Conservation (phyloP, 2,329 filamentous ascomycete species). For the Sporothrix sp. region DNA sequence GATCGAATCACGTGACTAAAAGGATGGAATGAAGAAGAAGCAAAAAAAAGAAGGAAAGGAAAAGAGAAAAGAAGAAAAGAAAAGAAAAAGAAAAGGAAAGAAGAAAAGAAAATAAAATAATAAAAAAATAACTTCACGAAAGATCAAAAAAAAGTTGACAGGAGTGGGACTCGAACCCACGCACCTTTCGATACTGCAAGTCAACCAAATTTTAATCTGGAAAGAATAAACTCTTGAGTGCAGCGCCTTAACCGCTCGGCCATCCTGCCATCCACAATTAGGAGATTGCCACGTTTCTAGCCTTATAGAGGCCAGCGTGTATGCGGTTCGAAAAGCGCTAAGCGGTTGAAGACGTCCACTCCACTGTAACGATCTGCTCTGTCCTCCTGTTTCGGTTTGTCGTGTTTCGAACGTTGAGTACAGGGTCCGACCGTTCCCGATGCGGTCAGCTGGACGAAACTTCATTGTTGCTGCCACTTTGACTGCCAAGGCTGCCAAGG, state of each 20-base stretch:
- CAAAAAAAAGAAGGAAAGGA: too few species aligned
- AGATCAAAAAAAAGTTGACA: conserved; percentile 9
- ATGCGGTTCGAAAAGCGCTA: too few species aligned
- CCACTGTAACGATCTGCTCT: too few species aligned
- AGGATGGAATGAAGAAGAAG: neutral
- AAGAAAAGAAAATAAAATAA: neutral
- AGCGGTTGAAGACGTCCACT: too few species aligned
- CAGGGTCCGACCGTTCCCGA: neutral
- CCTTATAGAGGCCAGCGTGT: neutral
- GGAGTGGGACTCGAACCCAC: conserved; percentile 18
- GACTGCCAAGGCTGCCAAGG: neutral
- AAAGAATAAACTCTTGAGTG: conserved; percentile 15
- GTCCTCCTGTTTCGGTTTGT: too few species aligned
- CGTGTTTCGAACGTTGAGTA: too few species aligned
- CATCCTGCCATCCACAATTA: conserved; percentile 11
- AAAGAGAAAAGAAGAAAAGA: neutral
- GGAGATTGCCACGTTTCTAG: neutral
- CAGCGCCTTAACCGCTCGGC: conserved; percentile 17
- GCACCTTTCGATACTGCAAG: conserved; percentile 17
- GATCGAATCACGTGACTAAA: too few species aligned
- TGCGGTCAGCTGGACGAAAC: neutral
- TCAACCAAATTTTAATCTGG: conserved; percentile 9
- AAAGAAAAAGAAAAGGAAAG: neutral
- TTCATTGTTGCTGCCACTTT: neutral
- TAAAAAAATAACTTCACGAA: neutral